phyloP scores from a whole-genome alignment of 805 yeast genomes.

The Priceomyces haplophilus region DNA sequence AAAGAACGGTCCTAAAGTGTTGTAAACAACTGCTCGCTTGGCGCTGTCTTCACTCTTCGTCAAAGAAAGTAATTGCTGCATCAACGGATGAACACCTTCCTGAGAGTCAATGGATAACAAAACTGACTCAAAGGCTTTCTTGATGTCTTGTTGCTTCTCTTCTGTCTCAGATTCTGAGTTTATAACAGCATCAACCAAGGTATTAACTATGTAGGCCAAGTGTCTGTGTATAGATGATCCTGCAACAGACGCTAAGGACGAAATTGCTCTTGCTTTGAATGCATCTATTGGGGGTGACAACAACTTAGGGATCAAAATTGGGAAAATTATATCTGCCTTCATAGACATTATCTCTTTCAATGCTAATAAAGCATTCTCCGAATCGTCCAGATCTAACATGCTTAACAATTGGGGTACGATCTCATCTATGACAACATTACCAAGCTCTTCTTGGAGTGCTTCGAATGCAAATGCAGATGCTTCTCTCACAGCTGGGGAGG shows the following conservation, averaged over 20 bases:
- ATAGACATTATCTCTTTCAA: constrained; percentile 89
- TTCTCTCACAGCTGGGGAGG: constrained; percentile 70
- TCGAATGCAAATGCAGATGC: constrained; percentile 93
- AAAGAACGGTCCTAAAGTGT: constrained; percentile 72
- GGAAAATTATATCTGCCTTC: constrained; percentile 88
- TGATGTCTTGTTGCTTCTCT: constrained; percentile 40
- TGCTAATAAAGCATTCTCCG: constrained; percentile 80
- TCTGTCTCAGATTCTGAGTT: constrained; percentile 33
- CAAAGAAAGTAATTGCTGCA: constrained; percentile 74
- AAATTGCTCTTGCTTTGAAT: constrained; percentile 83
- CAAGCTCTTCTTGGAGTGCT: constrained; percentile 75
- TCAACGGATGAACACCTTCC: constrained; percentile 78
- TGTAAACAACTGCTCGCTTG: constrained; percentile 61
- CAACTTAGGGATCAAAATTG: constrained; percentile 83
- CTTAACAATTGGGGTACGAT: constrained; percentile 78
- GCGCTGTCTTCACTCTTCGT: constrained; percentile 71
- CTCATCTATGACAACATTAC: constrained; percentile 83
- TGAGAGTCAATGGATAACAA: constrained; percentile 69
- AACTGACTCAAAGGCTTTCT: constrained; percentile 62
- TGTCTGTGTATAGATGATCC: constrained; percentile 77
- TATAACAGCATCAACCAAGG: constrained; percentile 62
- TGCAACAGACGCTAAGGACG: constrained; percentile 85
- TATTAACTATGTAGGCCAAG: constrained; percentile 67
- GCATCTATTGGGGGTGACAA: constrained; percentile 77
- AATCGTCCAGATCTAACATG: constrained; percentile 54